Conservation (phyloP, 495 filamentous ascomycete species). For the Entonaema liquescens region DNA sequence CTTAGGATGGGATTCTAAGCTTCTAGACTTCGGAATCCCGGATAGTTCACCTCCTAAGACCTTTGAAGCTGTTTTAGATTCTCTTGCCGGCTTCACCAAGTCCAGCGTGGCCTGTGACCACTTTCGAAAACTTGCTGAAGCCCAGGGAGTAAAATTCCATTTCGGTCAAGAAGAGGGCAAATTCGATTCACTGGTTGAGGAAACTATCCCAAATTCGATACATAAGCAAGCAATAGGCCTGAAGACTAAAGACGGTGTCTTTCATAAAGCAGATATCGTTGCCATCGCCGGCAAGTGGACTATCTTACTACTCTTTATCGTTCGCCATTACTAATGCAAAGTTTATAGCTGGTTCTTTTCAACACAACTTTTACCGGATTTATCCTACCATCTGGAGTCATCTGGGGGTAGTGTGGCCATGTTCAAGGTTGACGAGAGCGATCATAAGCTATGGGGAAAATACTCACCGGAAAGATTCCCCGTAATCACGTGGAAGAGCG, state of each 20-base stretch:
- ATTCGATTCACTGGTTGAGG: not conserved
- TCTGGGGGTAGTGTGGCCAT: not conserved
- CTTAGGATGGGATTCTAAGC: not conserved
- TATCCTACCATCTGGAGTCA: not conserved
- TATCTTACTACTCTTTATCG: no score
- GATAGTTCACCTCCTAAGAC: not conserved
- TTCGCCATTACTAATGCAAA: no score
- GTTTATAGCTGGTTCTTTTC: not conserved
- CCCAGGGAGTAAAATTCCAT: not conserved
- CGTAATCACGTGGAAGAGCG: no score
- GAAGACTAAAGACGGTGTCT: no score
- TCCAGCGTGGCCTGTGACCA: not conserved
- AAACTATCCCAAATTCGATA: no score
- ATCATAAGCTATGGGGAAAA: no score
- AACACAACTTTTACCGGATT: not conserved
- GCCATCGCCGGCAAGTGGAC: no score
- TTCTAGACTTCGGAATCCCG: not conserved
- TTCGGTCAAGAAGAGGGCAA: not conserved
- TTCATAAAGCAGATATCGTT: no score
- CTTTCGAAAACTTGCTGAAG: not conserved
- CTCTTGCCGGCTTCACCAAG: not conserved
- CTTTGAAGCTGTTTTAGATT: slow-evolving; percentile 1
- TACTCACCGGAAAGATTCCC: no score
- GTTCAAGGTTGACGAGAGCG: not conserved
- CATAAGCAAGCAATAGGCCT: no score